phyloP scores from a whole-genome alignment of 139 green algal species.

The Chlamydomonas sp. region DNA sequence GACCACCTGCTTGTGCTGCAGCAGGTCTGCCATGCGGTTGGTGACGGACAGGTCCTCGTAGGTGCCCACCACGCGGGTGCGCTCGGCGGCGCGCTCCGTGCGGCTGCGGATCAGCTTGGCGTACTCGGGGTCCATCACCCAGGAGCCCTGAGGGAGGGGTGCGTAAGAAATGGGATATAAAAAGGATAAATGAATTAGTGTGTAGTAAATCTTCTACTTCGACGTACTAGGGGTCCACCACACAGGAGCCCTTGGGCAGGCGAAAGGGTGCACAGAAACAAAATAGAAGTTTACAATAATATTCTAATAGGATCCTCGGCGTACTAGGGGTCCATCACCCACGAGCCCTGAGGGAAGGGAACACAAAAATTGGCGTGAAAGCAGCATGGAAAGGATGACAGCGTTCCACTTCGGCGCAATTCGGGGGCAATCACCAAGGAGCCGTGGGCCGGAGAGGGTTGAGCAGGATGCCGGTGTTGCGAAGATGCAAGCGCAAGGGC shows the following conservation, averaged over 20 bases:
- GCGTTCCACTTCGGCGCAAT: not conserved
- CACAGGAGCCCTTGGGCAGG: too few species aligned
- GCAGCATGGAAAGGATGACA: not conserved
- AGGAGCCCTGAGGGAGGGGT: not conserved
- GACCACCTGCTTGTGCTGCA: not conserved
- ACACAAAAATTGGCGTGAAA: not conserved
- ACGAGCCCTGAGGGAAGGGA: not conserved
- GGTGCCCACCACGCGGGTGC: conserved; percentile 13
- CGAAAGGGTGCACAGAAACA: too few species aligned
- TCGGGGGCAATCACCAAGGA: not conserved
- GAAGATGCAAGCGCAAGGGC: too few species aligned
- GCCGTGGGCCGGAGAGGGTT: too few species aligned
- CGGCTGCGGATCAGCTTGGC: conserved; percentile 31
- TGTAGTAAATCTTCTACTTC: not conserved
- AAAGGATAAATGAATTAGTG: not conserved
- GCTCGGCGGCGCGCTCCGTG: conserved; percentile 35
- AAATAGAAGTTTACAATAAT: too few species aligned
- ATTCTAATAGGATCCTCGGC: too few species aligned
- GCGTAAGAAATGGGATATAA: not conserved
- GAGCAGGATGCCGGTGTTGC: too few species aligned
- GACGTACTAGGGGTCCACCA: not conserved
- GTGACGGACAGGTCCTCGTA: conserved; percentile 18
- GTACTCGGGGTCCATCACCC: conserved; percentile 26
- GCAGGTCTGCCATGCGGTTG: conserved; percentile 3
- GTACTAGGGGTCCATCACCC: not conserved